A percentile compares a stretch with the other conserved stretches of the same genome.
Conservation (phyloP, 2,329 filamentous ascomycete genomes). For the Aspergillus thermomutatus region DNA sequence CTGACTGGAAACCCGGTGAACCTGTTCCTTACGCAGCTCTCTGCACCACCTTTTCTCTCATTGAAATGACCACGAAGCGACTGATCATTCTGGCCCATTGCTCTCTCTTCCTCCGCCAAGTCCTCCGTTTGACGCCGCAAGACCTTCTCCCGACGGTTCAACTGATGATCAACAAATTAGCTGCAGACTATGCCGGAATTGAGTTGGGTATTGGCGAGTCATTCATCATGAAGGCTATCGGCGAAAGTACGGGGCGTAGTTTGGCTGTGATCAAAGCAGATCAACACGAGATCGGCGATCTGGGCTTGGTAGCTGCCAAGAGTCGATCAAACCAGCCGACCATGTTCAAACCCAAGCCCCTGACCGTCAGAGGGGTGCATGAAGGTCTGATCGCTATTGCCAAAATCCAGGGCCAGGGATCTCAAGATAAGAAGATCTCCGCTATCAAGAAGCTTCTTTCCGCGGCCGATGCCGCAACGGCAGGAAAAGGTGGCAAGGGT, state of each 20-base stretch:
- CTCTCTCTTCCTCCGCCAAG: conserved; percentile 85
- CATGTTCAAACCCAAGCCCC: conserved; percentile 94
- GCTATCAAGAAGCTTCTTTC: conserved; percentile 96
- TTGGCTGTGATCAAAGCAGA: conserved; percentile 88
- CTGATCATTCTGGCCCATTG: conserved; percentile 86
- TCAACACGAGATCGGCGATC: conserved; percentile 92
- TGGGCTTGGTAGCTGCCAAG: conserved; percentile 92
- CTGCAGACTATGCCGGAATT: conserved; percentile 92
- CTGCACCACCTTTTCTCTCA: conserved; percentile 88
- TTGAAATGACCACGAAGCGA: conserved; percentile 92
- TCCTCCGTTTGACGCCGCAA: conserved; percentile 82
- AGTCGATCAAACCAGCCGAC: conserved; percentile 92
- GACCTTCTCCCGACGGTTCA: conserved; percentile 86
- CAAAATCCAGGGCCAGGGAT: conserved; percentile 78
- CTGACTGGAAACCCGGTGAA: conserved; percentile 85
- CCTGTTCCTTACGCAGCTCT: conserved; percentile 93
- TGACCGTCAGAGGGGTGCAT: conserved; percentile 84
- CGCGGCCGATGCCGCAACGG: conserved; percentile 70
- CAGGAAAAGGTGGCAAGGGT: conserved; percentile 61
- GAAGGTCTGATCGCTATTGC: conserved; percentile 86
- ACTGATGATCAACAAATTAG: conserved; percentile 97
- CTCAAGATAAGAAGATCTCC: conserved; percentile 86
- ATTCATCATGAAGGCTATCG: conserved; percentile 97
- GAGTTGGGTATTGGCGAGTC: conserved; percentile 98
- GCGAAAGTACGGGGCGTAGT: conserved; percentile 86